A percentile compares a stretch with the other conserved stretches of the same genome.
Evolutionary conservation across 495 filamentous ascomycete species (phyloP).

Genomic region (Annulohypoxylon stygium): DNA sequence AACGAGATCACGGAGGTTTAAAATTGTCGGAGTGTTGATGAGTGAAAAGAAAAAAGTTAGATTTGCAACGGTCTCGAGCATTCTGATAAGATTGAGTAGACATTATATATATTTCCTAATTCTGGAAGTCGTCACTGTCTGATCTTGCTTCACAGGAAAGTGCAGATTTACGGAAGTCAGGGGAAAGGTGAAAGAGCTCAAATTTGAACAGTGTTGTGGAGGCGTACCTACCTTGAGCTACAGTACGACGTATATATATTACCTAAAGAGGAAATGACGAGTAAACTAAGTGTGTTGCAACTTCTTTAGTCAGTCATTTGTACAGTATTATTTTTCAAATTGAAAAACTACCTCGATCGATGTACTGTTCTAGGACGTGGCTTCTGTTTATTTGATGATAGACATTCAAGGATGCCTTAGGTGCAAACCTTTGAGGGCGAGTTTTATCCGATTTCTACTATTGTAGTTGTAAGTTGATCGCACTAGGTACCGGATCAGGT

Average conservation of each 20-base stretch:
- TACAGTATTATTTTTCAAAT: not conserved
- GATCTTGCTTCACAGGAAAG: not conserved
- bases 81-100: not conserved
- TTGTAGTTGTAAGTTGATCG: too few relatives aligned
- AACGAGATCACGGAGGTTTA: not conserved
- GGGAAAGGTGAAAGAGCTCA: not conserved
- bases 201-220: not conserved
- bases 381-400: constrained; percentile 1
- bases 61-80: not conserved
- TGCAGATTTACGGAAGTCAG: not conserved
- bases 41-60: not conserved
- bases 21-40: not conserved
- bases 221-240: not conserved
- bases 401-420: not conserved
- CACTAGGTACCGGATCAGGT: not conserved
- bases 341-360: not conserved
- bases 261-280: not conserved
- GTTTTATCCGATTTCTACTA: too few relatives aligned
- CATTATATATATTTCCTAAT: not conserved
- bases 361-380: not conserved
- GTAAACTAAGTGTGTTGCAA: not conserved
- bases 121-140: not conserved
- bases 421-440: too few relatives aligned
- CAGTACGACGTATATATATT: not conserved
- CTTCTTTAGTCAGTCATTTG: not conserved